Base-by-base conservation (phyloP, 768 basidiomycete species). In the Phlegmacium glaucopus region DNA sequence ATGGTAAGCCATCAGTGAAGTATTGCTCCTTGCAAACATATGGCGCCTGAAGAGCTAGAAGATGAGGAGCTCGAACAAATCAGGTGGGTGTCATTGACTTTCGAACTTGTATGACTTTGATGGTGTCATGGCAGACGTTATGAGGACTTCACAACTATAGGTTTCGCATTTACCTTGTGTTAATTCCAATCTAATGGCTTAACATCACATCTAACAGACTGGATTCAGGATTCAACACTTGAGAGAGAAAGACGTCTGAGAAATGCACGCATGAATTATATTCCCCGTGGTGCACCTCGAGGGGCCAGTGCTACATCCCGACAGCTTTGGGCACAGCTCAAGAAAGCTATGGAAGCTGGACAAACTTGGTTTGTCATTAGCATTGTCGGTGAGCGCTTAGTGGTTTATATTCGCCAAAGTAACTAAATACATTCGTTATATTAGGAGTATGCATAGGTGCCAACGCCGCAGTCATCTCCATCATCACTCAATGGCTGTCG, bases 401-500 rank as follows among this genome's bases (percentile, higher is more conserved):
- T 13, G 30, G 6, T 27, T 26, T 37, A 13, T 15, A 39, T 16
- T 18, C 17, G 2, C 40, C 39, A 18, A 13, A 18, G 8, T 40
- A 10, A 30, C 40, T 44, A 46, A 18, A 49, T 17, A 46, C 12
- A 10, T 29, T 26, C 32, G 8, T 41, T 36, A 28, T 4, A 34
- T 34, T 60, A 95, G 95, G 95, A 9, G 76, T 92, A 18, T 83
- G 80, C 55, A 98, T 99, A 51, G 96, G 96, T 27, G 63, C 93
- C 35, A 96, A 91, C 57, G 92, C 94, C n/a, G 95, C 92, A 8
- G 65, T 98, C 44, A 94, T 96, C 43, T 93, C 94, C 26, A 96
- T 99, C 56, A 72, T 94, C 50, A 96, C 92, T 40, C 91, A 90
- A 68, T 99, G 96, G 96, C 79, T 99, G 17, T 93, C 94, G 2